Conservation (phyloP, 495 filamentous ascomycete species). For the Hypoxylon lenormandii region DNA sequence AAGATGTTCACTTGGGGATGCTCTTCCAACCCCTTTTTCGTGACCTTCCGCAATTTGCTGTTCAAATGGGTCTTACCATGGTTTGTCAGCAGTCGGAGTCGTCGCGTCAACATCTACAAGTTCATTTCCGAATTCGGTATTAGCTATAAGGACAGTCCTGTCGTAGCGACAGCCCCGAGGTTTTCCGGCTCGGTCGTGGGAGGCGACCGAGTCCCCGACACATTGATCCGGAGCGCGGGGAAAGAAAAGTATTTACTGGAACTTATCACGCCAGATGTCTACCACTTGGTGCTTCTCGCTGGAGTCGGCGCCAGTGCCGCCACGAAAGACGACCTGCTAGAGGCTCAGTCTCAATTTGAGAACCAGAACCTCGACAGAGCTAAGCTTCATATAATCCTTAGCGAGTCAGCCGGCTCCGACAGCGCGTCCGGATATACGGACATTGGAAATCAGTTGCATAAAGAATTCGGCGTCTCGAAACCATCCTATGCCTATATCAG, state of each 20-base stretch:
- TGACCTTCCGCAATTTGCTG: slow-evolving; percentile 51
- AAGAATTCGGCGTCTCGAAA: slow-evolving; percentile 51
- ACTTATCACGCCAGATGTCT: slow-evolving; percentile 26
- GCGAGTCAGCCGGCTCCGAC: slow-evolving; percentile 2
- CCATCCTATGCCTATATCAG: slow-evolving; percentile 56
- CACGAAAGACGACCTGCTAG: slow-evolving; percentile 22
- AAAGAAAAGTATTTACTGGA: slow-evolving; percentile 39
- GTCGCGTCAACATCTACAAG: slow-evolving; percentile 42
- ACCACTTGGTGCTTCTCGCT: slow-evolving; percentile 48
- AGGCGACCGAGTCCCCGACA: slow-evolving; percentile 50
- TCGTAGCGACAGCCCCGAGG: slow-evolving; percentile 24
- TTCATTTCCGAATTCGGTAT: slow-evolving; percentile 58
- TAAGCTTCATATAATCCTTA: slow-evolving; percentile 28
- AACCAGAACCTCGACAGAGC: slow-evolving; percentile 21
- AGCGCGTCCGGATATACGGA: slow-evolving; percentile 43
- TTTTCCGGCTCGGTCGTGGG: slow-evolving; percentile 37
- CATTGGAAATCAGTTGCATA: slow-evolving; percentile 47
- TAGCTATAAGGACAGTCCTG: slow-evolving; percentile 51
- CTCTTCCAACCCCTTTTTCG: slow-evolving; percentile 44
- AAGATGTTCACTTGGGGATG: slow-evolving; percentile 54
- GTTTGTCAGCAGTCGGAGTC: slow-evolving; percentile 34
- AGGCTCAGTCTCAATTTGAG: slow-evolving; percentile 21
- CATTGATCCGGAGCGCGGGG: slow-evolving; percentile 23
- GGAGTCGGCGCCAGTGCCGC: slow-evolving; percentile 27
- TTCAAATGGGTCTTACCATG: slow-evolving; percentile 54